These are phyloP conservation scores for Orbilia blumenaviensis DNA, from an alignment of 2,329 filamentous ascomycete species.

Conservation along the genomic window DNA sequence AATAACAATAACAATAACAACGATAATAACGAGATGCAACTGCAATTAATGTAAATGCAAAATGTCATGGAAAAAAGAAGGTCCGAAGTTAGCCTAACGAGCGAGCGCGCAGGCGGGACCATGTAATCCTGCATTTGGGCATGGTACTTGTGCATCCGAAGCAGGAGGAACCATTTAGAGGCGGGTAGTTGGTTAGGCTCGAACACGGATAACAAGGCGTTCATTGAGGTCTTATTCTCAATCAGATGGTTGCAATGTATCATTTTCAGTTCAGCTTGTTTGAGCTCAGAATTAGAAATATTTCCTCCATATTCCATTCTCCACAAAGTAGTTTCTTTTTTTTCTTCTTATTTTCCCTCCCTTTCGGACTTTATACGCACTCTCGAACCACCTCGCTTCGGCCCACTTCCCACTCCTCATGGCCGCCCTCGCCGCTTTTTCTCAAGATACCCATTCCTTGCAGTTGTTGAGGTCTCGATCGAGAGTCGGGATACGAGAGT, in stretches of 20 bases:
- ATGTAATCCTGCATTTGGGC: conserved; percentile 38
- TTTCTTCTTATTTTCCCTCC: neutral
- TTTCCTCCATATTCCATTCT: conserved; percentile 8
- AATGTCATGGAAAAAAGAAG: conserved; percentile 52
- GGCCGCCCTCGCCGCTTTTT: conserved; percentile 29
- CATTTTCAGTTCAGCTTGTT: conserved; percentile 8
- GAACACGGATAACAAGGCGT: neutral
- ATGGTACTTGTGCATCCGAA: conserved; percentile 43
- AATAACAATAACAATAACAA: neutral
- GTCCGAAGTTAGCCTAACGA: conserved; percentile 54
- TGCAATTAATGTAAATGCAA: conserved; percentile 52
- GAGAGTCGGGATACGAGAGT: conserved; percentile 26
- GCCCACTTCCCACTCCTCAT: conserved; percentile 37
- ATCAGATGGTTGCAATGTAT: conserved; percentile 7
- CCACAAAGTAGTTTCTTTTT: neutral
- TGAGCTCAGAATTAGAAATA: conserved; percentile 5
- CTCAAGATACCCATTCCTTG: conserved; percentile 7
- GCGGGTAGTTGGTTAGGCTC: neutral
- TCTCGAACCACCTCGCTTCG: conserved; percentile 41
- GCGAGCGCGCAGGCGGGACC: conserved; percentile 48
- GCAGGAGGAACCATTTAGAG: conserved; percentile 28
- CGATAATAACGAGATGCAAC: neutral
- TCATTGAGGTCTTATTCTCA: conserved; percentile 14
- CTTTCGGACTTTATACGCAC: conserved; percentile 24
- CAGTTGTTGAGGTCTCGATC: conserved; percentile 12